A percentile compares a stretch with the other conserved stretches of the same genome.
Evolutionary conservation across 495 filamentous ascomycete species (phyloP).

Genomic region (Podospora didyma): DNA sequence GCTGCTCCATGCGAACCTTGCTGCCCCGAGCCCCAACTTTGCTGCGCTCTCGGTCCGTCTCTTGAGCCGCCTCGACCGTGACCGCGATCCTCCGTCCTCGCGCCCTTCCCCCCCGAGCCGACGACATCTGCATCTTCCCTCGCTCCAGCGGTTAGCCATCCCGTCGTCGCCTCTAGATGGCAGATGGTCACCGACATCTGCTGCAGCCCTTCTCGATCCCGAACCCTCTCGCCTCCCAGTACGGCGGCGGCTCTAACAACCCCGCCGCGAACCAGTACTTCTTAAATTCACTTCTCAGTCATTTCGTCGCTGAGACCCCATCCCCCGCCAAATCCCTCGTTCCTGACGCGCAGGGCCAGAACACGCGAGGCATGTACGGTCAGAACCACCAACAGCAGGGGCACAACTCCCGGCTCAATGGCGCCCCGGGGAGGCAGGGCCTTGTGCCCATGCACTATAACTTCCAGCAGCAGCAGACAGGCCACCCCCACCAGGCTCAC

Average conservation of each 20-base stretch:
- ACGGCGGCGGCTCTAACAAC: slow-evolving; percentile 19
- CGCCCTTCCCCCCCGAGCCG: background rate
- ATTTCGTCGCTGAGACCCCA: slow-evolving; percentile 24
- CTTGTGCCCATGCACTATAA: slow-evolving; percentile 59
- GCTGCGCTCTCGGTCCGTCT: slow-evolving; percentile 11
- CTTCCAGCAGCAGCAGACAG: slow-evolving; percentile 58
- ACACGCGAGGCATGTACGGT: slow-evolving; percentile 73
- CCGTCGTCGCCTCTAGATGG: slow-evolving; percentile 55
- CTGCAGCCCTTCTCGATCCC: slow-evolving; percentile 48
- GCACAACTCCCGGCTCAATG: slow-evolving; percentile 69
- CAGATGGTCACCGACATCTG: slow-evolving; percentile 76
- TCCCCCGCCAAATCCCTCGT: slow-evolving; percentile 62
- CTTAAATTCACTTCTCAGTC: slow-evolving; percentile 29
- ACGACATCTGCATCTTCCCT: background rate
- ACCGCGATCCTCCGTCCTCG: slow-evolving; percentile 11
- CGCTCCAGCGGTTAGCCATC: background rate
- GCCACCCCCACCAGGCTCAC: slow-evolving; percentile 67
- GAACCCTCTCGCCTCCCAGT: slow-evolving; percentile 24
- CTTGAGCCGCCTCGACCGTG: slow-evolving; percentile 5
- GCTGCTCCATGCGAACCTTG: slow-evolving; percentile 27
- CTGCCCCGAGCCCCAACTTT: slow-evolving; percentile 11
- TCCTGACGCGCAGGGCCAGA: slow-evolving; percentile 68
- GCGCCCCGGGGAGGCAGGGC: slow-evolving; percentile 42
- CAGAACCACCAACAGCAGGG: slow-evolving; percentile 75
- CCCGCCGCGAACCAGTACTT: slow-evolving; percentile 23